Conservation (phyloP, 208 protist genomes). For the Trypanosoma rangeli region DNA sequence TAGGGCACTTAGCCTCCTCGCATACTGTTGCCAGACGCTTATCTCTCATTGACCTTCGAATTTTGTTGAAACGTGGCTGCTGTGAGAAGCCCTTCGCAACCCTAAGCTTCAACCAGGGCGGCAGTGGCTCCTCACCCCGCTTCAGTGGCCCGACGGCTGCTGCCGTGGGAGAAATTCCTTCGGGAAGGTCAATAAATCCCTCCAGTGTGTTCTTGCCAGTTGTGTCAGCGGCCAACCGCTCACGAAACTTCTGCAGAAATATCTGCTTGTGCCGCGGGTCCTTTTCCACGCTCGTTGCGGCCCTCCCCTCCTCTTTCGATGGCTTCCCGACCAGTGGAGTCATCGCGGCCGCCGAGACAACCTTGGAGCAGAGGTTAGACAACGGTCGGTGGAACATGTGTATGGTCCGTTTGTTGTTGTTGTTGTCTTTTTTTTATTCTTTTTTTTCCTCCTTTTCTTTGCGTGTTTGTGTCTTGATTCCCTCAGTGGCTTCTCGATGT, state of each 20-base stretch:
- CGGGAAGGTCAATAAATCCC: constrained; percentile 77
- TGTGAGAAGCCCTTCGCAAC: constrained; percentile 80
- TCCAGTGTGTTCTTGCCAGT: constrained; percentile 77
- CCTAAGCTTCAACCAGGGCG: constrained; percentile 92
- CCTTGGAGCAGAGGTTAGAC: not conserved
- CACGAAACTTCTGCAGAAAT: constrained; percentile 78
- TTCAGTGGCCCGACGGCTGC: constrained; percentile 77
- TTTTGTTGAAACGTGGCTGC: constrained; percentile 78
- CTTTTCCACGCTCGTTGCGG: constrained; percentile 36
- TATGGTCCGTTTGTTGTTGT: no score
- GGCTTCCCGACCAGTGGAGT: not conserved
- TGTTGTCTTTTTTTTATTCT: constrained; percentile 2
- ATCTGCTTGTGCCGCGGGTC: constrained; percentile 64
- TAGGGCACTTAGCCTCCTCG: constrained; percentile 97
- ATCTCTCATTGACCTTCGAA: constrained; percentile 76
- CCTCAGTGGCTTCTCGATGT: not conserved
- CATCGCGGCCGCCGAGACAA: constrained; percentile 6
- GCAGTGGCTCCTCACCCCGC: constrained; percentile 82
- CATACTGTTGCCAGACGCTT: constrained; percentile 91
- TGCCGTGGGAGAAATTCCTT: constrained; percentile 51
- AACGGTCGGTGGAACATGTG: constrained; percentile 27
- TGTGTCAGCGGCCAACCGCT: constrained; percentile 57
- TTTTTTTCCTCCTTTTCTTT: not conserved
- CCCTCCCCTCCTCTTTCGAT: constrained; percentile 3
- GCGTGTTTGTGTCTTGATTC: not conserved